Percentiles rank a stretch among this genome's conserved stretches.
Conservation (phyloP, 1,284 basidiomycete species). For the Puccinia brachypodii region DNA sequence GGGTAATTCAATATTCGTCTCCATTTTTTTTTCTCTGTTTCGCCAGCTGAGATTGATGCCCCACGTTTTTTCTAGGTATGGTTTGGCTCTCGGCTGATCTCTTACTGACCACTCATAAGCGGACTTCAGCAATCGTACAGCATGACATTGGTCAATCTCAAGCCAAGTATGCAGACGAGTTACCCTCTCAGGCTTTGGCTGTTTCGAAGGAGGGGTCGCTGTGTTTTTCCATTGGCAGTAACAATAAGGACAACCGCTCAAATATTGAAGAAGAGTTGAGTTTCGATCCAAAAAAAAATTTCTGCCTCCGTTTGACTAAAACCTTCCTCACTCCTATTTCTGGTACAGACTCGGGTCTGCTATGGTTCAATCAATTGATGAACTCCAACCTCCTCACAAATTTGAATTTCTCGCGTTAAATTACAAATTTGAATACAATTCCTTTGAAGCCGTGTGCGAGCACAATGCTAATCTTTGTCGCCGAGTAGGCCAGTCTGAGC, state of each 20-base stretch:
- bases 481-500: not conserved
- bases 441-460: conserved; percentile 27
- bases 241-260: not conserved
- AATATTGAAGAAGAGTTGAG: conserved; percentile 27
- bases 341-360: not conserved
- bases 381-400: conserved; percentile 4
- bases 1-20: not conserved
- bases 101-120: conserved; percentile 30
- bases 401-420: conserved; percentile 22
- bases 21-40: not conserved
- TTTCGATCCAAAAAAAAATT: not conserved
- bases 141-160: conserved; percentile 33
- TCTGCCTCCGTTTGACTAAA: not conserved
- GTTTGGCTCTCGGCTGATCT: conserved; percentile 32
- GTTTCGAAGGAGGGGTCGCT: conserved; percentile 25
- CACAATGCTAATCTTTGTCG: conserved; percentile 35
- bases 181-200: conserved; percentile 31
- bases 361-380: conserved; percentile 12
- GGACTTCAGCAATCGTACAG: conserved; percentile 32
- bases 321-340: not conserved
- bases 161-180: conserved; percentile 29
- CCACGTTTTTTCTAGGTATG: conserved; percentile 9
- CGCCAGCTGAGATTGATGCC: not conserved
- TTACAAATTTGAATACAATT: conserved; percentile 31
- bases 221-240: conserved; percentile 21